Percentiles rank a stretch among this genome's conserved stretches.
phyloP scores from a whole-genome alignment of 1,284 basidiomycete species.

The Cystobasidium sp. region DNA sequence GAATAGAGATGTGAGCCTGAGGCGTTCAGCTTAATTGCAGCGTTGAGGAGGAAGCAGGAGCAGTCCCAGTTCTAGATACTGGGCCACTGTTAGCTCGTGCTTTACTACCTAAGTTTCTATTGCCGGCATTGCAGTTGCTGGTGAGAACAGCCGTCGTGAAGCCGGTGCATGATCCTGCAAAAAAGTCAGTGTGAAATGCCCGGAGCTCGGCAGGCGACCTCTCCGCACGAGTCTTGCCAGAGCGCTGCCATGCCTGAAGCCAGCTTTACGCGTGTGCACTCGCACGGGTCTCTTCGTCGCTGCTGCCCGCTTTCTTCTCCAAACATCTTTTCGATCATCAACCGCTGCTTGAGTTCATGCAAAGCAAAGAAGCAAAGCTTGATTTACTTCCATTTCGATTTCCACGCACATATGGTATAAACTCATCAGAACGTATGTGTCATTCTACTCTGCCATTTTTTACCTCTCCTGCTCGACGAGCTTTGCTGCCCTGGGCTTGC shows the following conservation, averaged over 20 bases:
- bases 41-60: too few species aligned
- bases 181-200: conserved; percentile 5
- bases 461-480: conserved; percentile 3
- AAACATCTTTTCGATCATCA: conserved; percentile 15
- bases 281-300: conserved; percentile 9
- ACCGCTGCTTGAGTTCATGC: background rate
- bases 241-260: too few species aligned
- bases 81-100: too few species aligned
- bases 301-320: background rate
- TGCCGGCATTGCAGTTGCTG: too few species aligned
- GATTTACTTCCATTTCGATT: background rate
- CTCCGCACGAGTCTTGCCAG: background rate
- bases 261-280: background rate
- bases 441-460: conserved; percentile 26
- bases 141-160: too few species aligned
- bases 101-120: too few species aligned
- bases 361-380: background rate
- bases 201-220: background rate
- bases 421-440: background rate
- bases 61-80: too few species aligned
- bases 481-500: background rate
- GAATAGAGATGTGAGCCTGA: background rate
- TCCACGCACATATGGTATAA: background rate
- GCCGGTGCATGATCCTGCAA: conserved; percentile 3
- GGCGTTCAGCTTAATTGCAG: too few species aligned